phyloP scores from a whole-genome alignment of 1,284 basidiomycete species.

The Farysia itapuensis region DNA sequence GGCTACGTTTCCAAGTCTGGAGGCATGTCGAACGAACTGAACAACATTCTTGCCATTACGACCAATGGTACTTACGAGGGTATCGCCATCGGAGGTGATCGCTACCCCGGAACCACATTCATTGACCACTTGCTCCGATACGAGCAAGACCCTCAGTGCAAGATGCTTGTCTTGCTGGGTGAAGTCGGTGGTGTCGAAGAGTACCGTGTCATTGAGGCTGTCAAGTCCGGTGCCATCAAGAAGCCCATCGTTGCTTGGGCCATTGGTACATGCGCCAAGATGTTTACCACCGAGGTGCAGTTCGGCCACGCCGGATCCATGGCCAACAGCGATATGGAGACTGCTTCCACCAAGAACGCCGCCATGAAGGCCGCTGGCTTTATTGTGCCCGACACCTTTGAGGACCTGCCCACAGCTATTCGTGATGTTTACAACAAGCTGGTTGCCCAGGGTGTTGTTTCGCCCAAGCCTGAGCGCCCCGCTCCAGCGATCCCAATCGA shows the following conservation, averaged over 20 bases:
- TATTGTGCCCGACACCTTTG: slow-evolving; percentile 96
- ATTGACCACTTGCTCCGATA: slow-evolving; percentile 98
- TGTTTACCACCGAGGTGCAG: slow-evolving; percentile 99
- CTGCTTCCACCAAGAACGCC: slow-evolving; percentile 93
- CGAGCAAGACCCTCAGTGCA: slow-evolving; percentile 95
- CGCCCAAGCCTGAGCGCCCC: slow-evolving; percentile 76
- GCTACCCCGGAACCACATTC: slow-evolving; percentile 97
- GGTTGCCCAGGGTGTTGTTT: slow-evolving; percentile 72
- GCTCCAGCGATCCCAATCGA: slow-evolving; percentile 98
- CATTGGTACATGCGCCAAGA: slow-evolving; percentile 99
- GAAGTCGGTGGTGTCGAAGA: slow-evolving; percentile 99
- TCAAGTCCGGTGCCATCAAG: slow-evolving; percentile 88
- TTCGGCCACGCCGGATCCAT: slow-evolving; percentile 98
- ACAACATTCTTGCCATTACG: slow-evolving; percentile 97
- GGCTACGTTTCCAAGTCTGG: slow-evolving; percentile 99
- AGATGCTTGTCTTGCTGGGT: slow-evolving; percentile 96
- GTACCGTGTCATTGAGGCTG: slow-evolving; percentile 97
- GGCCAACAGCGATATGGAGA: slow-evolving; percentile 97
- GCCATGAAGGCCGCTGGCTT: slow-evolving; percentile 95
- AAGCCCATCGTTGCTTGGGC: slow-evolving; percentile 99
- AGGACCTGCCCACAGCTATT: slow-evolving; percentile 84
- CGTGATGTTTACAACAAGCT: slow-evolving; percentile 83
- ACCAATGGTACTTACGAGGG: slow-evolving; percentile 99
- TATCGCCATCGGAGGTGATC: slow-evolving; percentile 98
- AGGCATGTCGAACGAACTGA: slow-evolving; percentile 99